Evolutionary conservation across 192 early-diverging fungal genomes (phyloP).

Genomic region (Spizellomyces punctatus): DNA sequence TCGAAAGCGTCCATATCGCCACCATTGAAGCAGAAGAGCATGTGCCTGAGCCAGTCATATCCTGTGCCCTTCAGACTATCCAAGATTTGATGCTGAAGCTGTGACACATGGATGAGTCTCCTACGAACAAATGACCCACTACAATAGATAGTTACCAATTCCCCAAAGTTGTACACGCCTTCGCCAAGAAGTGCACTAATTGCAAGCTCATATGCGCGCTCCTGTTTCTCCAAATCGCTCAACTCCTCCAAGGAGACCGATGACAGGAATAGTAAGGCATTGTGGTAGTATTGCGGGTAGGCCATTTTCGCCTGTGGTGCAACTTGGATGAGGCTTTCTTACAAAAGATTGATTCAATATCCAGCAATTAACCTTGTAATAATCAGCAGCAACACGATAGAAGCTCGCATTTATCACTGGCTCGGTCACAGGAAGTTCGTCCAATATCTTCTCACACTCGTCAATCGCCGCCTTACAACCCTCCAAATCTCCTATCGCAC

Average conservation of each 20-base stretch:
- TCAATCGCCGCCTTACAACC: conserved; percentile 85
- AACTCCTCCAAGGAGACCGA: conserved; percentile 88
- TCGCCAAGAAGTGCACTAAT: conserved; percentile 92
- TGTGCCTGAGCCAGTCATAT: conserved; percentile 81
- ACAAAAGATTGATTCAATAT: background rate
- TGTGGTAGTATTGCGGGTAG: conserved; percentile 95
- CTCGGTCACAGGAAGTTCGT: conserved; percentile 74
- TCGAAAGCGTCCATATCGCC: conserved; percentile 93
- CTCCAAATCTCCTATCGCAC: conserved; percentile 78
- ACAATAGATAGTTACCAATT: conserved; percentile 66
- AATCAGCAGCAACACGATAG: conserved; percentile 94
- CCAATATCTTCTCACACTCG: conserved; percentile 82
- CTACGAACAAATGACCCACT: background rate
- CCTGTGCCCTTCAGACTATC: conserved; percentile 74
- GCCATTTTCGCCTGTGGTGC: conserved; percentile 74
- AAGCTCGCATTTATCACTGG: conserved; percentile 88
- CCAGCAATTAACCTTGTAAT: conserved; percentile 74
- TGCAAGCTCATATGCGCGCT: conserved; percentile 89
- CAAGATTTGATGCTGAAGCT: conserved; percentile 89
- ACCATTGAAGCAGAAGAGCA: conserved; percentile 91
- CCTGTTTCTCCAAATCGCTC: conserved; percentile 70
- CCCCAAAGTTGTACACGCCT: conserved; percentile 99
- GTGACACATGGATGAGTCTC: conserved; percentile 9
- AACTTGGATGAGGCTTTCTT: background rate
- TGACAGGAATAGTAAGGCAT: conserved; percentile 89